Base-by-base conservation (phyloP, 2,329 filamentous ascomycete genomes). In the Chaetomium strumarium region DNA sequence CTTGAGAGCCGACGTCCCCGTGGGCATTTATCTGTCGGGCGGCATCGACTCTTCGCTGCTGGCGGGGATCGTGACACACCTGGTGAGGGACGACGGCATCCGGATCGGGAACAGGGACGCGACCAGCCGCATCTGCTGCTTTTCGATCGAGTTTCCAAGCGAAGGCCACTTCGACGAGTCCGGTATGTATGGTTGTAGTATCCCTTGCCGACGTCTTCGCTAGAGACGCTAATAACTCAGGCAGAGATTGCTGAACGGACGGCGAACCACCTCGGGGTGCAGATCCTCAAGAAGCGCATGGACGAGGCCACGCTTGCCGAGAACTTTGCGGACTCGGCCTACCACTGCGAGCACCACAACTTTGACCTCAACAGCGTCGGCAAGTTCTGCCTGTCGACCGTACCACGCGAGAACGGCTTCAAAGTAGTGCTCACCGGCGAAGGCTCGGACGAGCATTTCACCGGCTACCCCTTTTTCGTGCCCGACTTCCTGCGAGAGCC, bases 41-140 rank as follows among this genome's bases (percentile, higher is more conserved):
- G 80, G 80, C 1, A 73, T 83, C 45, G 79, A 83, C 60, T 80
- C 77, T 0, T 81, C 78, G 0, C 69, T 73, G 1, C 65, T 83
- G 19, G 79, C 79, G 8, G 79, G 80, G 3, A 80, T 83, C 59
- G 73, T 76, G 2, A 73, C 72, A 1, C 68, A 81, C 54, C 68
- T 82, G 1, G 69, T 74, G n/a, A 67, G 70, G 38, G 67, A 76
- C 44, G 64, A 75, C 46, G 69, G 73, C n/a, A 65, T 70, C 19
- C 65, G 68, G 34, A 64, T 79, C n/a, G 76, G 78, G 14, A 76
- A 68, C 39, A 67, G 71, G 29, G 62, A 66, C 7, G 48, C 62
- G 2, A 59, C 60, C 1, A 57, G 61, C 7, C 52, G 51, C 5
- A 60, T 70, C 7, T 56, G 61, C 11, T 70, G 69, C 61, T 82